Evolutionary conservation across 2,329 filamentous ascomycete species (phyloP).

Genomic region (Exophiala calicioides): DNA sequence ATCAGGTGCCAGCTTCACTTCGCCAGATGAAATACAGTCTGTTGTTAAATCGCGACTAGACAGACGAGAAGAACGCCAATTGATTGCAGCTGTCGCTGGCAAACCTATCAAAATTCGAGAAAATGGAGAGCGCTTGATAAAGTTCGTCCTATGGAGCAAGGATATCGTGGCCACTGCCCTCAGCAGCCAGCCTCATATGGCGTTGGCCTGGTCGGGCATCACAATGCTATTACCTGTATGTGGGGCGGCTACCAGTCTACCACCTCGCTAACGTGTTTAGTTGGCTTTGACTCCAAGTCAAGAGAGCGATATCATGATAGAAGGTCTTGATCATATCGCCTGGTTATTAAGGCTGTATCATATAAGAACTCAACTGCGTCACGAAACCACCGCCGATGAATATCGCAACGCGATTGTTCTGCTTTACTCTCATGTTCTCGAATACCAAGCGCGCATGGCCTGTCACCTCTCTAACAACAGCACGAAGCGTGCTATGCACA

Average conservation of each 20-base stretch:
- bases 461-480: slow-evolving; percentile 25
- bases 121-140: slow-evolving; percentile 29
- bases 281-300: slow-evolving; percentile 21
- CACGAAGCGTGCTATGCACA: slow-evolving; percentile 17
- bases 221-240: slow-evolving; percentile 26
- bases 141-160: slow-evolving; percentile 32
- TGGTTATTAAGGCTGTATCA: slow-evolving; percentile 28
- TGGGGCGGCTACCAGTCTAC: background rate
- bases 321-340: slow-evolving; percentile 28
- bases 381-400: slow-evolving; percentile 14
- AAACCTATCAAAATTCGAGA: slow-evolving; percentile 28
- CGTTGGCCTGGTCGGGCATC: slow-evolving; percentile 34
- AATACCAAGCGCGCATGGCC: slow-evolving; percentile 27
- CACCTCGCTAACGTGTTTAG: slow-evolving; percentile 18
- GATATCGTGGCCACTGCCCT: slow-evolving; percentile 28
- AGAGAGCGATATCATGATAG: slow-evolving; percentile 29
- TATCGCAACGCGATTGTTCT: slow-evolving; percentile 9
- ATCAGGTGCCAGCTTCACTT: background rate
- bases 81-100: slow-evolving; percentile 1
- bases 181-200: slow-evolving; percentile 30
- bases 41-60: slow-evolving; percentile 1
- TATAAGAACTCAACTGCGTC: slow-evolving; percentile 14
- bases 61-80: slow-evolving; percentile 2
- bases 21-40: slow-evolving; percentile 1
- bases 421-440: slow-evolving; percentile 32